Conservation (phyloP, 2,329 filamentous ascomycete genomes). For the Neofusicoccum cordaticola region DNA sequence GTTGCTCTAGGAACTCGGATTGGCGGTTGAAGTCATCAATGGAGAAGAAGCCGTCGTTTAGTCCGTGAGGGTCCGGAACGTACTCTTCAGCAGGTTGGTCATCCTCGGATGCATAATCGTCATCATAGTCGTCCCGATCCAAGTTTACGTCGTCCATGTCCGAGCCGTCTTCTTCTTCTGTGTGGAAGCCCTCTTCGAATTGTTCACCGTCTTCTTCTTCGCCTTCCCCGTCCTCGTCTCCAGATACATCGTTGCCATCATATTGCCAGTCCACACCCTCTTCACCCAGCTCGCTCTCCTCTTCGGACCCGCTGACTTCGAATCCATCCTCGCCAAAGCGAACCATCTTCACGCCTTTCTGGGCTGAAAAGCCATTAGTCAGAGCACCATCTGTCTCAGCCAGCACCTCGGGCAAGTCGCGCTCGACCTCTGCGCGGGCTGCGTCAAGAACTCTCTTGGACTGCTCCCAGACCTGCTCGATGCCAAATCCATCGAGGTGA, state of each 20-base stretch:
- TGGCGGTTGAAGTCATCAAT: conserved; percentile 97
- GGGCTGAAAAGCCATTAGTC: background rate
- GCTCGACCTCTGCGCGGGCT: conserved; percentile 54
- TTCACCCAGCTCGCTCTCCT: conserved; percentile 24
- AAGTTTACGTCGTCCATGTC: conserved; percentile 31
- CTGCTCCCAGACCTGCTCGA: conserved; percentile 92
- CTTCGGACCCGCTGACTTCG: conserved; percentile 37
- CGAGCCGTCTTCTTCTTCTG: conserved; percentile 29
- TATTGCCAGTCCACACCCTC: conserved; percentile 23
- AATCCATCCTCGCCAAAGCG: conserved; percentile 42
- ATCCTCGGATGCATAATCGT: conserved; percentile 41
- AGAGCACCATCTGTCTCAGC: conserved; percentile 37
- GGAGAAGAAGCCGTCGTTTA: conserved; percentile 98
- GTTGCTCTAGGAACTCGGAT: conserved; percentile 82
- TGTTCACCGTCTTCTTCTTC: conserved; percentile 35
- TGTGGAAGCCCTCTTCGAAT: conserved; percentile 28
- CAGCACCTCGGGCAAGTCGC: conserved; percentile 39
- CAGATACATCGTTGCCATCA: conserved; percentile 31
- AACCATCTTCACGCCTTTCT: conserved; percentile 32
- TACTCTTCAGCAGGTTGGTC: conserved; percentile 56
- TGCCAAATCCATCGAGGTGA: conserved; percentile 82
- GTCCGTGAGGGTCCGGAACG: conserved; percentile 71
- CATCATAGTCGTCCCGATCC: conserved; percentile 32
- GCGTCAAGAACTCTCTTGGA: conserved; percentile 77
- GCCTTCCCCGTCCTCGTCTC: conserved; percentile 39